Conservation (phyloP, 441 rosid species). For the Gossypium aridum region DNA sequence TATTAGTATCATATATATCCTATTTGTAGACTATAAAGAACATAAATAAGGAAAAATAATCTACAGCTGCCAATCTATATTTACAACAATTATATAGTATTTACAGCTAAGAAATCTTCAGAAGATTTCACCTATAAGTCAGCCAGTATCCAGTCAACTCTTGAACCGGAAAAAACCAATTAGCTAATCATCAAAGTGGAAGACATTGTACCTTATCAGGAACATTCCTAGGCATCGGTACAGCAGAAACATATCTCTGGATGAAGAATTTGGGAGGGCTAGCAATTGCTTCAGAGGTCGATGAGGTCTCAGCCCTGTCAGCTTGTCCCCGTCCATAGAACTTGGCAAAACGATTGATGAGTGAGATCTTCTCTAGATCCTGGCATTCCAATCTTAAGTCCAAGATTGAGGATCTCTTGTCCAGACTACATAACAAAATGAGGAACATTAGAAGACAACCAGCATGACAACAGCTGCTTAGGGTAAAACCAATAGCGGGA, state of each 20-base stretch:
- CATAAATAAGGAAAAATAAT: not conserved
- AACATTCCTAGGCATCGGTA: constrained; percentile 63
- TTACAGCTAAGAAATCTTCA: not conserved
- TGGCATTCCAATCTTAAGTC: constrained; percentile 68
- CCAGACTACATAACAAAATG: constrained; percentile 47
- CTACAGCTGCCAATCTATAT: constrained; percentile 1
- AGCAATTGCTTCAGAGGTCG: constrained; percentile 32
- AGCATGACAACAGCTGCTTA: not conserved
- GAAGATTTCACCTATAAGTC: not conserved
- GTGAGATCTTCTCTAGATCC: constrained; percentile 70
- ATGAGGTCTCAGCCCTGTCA: constrained; percentile 41
- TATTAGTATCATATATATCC: not conserved
- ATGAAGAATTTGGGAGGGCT: constrained; percentile 37
- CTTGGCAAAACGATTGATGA: constrained; percentile 84
- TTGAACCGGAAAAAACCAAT: constrained; percentile 22
- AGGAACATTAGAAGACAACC: not conserved
- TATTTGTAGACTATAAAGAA: not conserved
- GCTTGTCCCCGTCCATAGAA: constrained; percentile 55
- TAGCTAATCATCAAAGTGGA: constrained; percentile 53
- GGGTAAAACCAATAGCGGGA: not conserved
- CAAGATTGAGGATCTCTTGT: constrained; percentile 47
- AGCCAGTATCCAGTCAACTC: not conserved
- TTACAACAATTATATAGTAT: not conserved
- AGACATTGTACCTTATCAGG: constrained; percentile 88
- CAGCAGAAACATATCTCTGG: constrained; percentile 61